Percentiles rank a stretch among this genome's conserved stretches.
These are phyloP conservation scores for Trichoderma hamatum DNA, from an alignment of 2,329 filamentous ascomycete species.

Conservation along the genomic window DNA sequence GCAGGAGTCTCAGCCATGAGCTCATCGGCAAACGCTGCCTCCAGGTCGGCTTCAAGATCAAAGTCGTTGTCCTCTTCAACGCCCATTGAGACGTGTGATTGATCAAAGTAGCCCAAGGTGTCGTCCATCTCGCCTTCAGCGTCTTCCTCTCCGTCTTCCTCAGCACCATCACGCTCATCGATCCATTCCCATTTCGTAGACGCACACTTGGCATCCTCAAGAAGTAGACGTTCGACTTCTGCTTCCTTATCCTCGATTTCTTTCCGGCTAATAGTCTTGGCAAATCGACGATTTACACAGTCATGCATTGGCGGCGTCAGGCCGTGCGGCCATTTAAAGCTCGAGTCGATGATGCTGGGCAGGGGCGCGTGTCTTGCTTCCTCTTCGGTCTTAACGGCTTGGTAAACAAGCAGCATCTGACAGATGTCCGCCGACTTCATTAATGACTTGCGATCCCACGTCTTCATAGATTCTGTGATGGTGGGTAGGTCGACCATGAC, in stretches of 20 bases:
- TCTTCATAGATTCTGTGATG: constrained; percentile 89
- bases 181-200: constrained; percentile 67
- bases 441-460: constrained; percentile 84
- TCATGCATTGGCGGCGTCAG: constrained; percentile 87
- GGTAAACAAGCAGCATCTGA: constrained; percentile 84
- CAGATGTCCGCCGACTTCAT: constrained; percentile 88
- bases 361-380: constrained; percentile 69
- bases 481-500: constrained; percentile 82
- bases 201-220: constrained; percentile 65
- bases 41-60: constrained; percentile 59
- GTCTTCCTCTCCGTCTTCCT: constrained; percentile 54
- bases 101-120: constrained; percentile 45
- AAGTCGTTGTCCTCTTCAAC: constrained; percentile 51
- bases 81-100: constrained; percentile 33
- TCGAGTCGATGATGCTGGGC: constrained; percentile 70
- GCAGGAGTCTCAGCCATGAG: constrained; percentile 46
- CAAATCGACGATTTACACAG: constrained; percentile 78
- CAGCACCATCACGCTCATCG: constrained; percentile 52
- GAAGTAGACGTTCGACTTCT: constrained; percentile 73
- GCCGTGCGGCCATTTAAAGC: constrained; percentile 79
- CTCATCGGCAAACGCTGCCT: constrained; percentile 55
- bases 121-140: constrained; percentile 54
- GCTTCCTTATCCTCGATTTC: constrained; percentile 85
- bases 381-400: constrained; percentile 65
- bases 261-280: constrained; percentile 78